phyloP scores from a whole-genome alignment of 2,329 filamentous ascomycete genomes.

The Colletotrichum cereale region DNA sequence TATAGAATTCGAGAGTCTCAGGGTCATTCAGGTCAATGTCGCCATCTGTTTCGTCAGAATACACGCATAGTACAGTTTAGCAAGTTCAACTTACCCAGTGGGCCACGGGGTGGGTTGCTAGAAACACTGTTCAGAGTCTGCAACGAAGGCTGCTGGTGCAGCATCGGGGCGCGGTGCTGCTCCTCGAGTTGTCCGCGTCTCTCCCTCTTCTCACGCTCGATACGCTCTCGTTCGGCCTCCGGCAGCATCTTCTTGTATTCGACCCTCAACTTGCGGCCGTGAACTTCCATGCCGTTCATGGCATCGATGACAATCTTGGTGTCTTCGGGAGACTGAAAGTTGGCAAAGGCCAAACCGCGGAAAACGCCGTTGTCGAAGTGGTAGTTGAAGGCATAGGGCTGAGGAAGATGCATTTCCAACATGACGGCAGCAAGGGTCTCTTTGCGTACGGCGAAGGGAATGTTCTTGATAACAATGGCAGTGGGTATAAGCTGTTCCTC shows the following conservation, averaged over 20 bases:
- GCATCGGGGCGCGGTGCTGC: constrained; percentile 84
- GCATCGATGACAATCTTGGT: constrained; percentile 92
- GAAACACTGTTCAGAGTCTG: constrained; percentile 78
- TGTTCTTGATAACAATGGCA: constrained; percentile 99
- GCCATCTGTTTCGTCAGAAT: constrained; percentile 48
- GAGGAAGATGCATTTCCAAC: constrained; percentile 91
- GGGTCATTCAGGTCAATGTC: constrained; percentile 94
- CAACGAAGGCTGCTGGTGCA: constrained; percentile 89
- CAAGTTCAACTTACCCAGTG: constrained; percentile 28
- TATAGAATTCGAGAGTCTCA: constrained; percentile 88
- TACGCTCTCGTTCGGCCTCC: constrained; percentile 91
- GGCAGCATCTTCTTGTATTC: constrained; percentile 99
- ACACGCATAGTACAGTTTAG: constrained; percentile 35
- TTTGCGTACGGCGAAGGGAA: constrained; percentile 98
- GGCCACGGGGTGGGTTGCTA: constrained; percentile 69
- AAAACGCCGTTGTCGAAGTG: constrained; percentile 99
- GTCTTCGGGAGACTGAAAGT: constrained; percentile 96
- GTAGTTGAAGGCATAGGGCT: constrained; percentile 99
- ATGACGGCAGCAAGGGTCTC: constrained; percentile 93
- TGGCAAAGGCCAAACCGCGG: constrained; percentile 94
- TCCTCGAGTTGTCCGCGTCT: constrained; percentile 96
- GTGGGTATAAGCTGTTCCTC: constrained; percentile 95
- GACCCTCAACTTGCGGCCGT: constrained; percentile 92
- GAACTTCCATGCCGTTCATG: constrained; percentile 95
- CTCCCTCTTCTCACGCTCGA: constrained; percentile 97